Base-by-base conservation (phyloP, 306 rosid genomes). In the Citrullus colocynthis region DNA sequence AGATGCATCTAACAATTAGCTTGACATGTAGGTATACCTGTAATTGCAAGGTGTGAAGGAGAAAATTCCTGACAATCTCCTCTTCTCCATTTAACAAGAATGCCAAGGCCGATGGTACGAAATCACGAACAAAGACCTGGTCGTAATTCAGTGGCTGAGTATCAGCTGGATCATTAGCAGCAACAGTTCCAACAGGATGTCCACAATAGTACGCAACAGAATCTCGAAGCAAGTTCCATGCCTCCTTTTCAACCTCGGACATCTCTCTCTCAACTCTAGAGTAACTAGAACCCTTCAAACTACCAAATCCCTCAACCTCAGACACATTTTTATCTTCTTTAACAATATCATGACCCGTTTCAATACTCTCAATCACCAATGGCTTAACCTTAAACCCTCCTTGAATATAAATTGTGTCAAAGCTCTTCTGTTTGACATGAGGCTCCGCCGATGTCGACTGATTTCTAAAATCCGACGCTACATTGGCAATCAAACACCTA, bases 81-180 rank as follows among this genome's bases (percentile, higher is more conserved):
- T 84, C 87, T 51, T 93, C 96, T 18, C 96, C 98, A 78, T 88
- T 91, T 65, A 93, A 93, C 84, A 93, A 88, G 86, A 93, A 93
- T 34, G 97, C 93, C 75, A 93, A 91, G 1, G 96, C 98, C 0
- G 98, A 91, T 2, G 98, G 97, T 76, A 93, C 88, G 39, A 93
- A 93, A 81, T 91, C 98, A 44, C 98, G 93, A 78, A 93, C 81
- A 45, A 93, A 93, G 63, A 93, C 97, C 86, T 93, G 98, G 79
- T 91, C 98, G 60, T 93, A 93, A 72, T 93, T 93, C 77, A 91
- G 82, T 15, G 97, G 88, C 24, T 89, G 89, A 67, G 87, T 85
- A 78, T 88, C 98, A 6, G 79, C 89, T 1, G 89, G 81, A 84
- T 91, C 96, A 67, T 84, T 89, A 12, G 98, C 96, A n/a, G 98